Evolutionary conservation across 164 flowering plant species (phyloP).

Genomic region (Piper betle): DNA sequence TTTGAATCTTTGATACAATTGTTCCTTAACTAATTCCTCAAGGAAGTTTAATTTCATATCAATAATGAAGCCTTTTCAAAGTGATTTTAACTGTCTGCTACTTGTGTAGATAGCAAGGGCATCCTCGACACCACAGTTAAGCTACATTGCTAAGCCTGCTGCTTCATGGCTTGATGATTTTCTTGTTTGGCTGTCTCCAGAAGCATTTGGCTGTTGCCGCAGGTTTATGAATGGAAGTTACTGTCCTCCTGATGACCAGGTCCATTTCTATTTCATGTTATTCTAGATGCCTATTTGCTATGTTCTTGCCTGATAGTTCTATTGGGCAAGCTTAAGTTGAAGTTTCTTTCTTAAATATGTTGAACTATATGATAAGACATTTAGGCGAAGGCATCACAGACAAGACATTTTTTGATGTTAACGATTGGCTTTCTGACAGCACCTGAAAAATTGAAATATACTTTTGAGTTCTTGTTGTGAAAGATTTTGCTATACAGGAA

Average conservation of each 20-base stretch:
- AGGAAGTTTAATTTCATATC: not conserved
- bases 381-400: too few species aligned
- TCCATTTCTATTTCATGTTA: constrained; percentile 3
- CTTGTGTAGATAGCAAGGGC: constrained; percentile 68
- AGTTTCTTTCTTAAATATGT: not conserved
- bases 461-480: too few species aligned
- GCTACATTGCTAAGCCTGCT: constrained; percentile 96
- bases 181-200: constrained; percentile 97
- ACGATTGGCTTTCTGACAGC: not conserved
- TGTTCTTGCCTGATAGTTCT: too few species aligned
- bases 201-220: constrained; percentile 98
- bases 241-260: constrained; percentile 99
- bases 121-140: constrained; percentile 61
- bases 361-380: too few species aligned
- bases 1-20: too few species aligned
- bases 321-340: not conserved
- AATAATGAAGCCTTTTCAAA: not conserved
- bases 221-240: constrained; percentile 83
- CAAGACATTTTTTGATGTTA: too few species aligned
- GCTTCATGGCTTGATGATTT: constrained; percentile 99
- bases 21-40: too few species aligned
- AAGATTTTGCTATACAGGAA: too few species aligned
- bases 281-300: too few species aligned
- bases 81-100: not conserved
- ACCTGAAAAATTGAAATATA: not conserved